Percentiles rank a stretch among this genome's conserved stretches.
phyloP scores from a whole-genome alignment of 441 rosid species.

The Syzygium malaccense region DNA sequence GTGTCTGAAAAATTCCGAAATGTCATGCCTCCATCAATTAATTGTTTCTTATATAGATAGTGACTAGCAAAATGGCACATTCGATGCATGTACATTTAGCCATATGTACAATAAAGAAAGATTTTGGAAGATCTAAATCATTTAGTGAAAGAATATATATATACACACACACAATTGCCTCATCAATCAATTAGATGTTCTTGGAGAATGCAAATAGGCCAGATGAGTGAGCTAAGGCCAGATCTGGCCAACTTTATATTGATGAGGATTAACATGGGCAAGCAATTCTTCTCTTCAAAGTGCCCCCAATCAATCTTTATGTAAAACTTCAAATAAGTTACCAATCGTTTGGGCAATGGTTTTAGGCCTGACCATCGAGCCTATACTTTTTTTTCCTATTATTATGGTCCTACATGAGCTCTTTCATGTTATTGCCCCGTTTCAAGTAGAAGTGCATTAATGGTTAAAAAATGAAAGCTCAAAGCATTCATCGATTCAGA shows the following conservation, averaged over 20 bases:
- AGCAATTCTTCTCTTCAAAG: not conserved
- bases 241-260: not conserved
- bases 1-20: constrained; percentile 15
- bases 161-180: not conserved
- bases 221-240: not conserved
- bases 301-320: not conserved
- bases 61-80: not conserved
- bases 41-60: not conserved
- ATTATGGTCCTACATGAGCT: not conserved
- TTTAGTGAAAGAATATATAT: not conserved
- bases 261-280: not conserved
- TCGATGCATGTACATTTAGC: not conserved
- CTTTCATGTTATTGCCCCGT: not conserved
- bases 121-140: not conserved
- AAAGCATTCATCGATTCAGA: not conserved
- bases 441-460: not conserved
- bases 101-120: not conserved
- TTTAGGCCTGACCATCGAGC: not conserved
- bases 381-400: no score
- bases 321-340: not conserved
- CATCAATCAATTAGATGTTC: not conserved
- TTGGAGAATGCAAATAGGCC: not conserved
- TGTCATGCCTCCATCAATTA: not conserved
- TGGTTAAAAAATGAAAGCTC: not conserved
- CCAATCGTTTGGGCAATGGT: not conserved